Conservation (phyloP, 2,329 filamentous ascomycete species). For the Trichoderma brevicompactum region DNA sequence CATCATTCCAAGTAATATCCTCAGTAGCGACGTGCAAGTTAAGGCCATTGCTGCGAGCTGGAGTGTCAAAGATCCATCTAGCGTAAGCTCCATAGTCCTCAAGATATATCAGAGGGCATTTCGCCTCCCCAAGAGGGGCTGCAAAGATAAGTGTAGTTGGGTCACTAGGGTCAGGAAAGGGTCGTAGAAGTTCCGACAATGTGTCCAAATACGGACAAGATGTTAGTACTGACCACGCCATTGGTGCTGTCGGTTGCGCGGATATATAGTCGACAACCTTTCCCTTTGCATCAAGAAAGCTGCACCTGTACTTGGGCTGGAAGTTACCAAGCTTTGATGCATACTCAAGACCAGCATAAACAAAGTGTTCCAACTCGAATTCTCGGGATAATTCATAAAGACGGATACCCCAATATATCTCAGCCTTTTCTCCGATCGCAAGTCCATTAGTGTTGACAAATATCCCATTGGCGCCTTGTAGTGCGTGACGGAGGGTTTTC, state of each 20-base stretch:
- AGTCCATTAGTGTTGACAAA: slow-evolving; percentile 18
- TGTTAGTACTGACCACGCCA: slow-evolving; percentile 6
- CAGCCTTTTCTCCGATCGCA: slow-evolving; percentile 18
- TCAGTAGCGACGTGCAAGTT: slow-evolving; percentile 1
- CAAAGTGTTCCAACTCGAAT: background rate
- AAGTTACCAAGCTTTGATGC: slow-evolving; percentile 11
- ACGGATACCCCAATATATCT: slow-evolving; percentile 17
- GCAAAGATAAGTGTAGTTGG: slow-evolving; percentile 1
- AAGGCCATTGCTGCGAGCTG: background rate
- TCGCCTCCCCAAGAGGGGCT: background rate
- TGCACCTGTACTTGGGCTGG: background rate
- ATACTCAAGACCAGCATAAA: slow-evolving; percentile 10
- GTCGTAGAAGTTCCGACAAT: background rate
- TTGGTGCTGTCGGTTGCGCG: background rate
- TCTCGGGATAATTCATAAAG: slow-evolving; percentile 12
- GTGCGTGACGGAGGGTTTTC: background rate
- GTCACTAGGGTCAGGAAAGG: background rate
- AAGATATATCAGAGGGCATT: slow-evolving; percentile 1
- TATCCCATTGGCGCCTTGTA: background rate
- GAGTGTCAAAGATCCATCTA: background rate
- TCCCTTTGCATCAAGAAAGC: background rate
- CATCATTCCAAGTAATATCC: background rate
- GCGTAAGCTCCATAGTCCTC: background rate
- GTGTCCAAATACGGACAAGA: slow-evolving; percentile 1
- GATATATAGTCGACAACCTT: slow-evolving; percentile 16